These are phyloP conservation scores for Rhizophagus clarus DNA, from an alignment of 192 early-diverging fungal species.

Conservation along the genomic window DNA sequence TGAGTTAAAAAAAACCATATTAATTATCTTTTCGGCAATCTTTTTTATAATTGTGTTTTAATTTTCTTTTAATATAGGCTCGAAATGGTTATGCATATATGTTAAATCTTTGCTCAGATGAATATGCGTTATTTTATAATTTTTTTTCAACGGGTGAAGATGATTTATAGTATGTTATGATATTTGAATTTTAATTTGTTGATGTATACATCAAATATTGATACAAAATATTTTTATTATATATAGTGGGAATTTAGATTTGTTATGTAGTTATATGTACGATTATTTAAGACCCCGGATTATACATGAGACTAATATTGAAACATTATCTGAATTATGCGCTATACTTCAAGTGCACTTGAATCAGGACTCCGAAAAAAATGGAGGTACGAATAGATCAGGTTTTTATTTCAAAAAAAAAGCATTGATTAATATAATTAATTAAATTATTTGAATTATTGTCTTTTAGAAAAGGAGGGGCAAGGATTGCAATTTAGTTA, in stretches of 20 bases:
- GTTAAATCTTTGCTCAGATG: conserved; percentile 81
- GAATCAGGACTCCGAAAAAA: conserved; percentile 45
- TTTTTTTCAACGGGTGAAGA: conserved; percentile 79
- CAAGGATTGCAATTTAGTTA: conserved; percentile 62
- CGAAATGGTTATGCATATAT: conserved; percentile 83
- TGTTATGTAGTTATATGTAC: conserved; percentile 72
- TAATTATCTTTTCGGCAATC: too few species aligned
- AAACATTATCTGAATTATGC: conserved; percentile 81
- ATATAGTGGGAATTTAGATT: conserved; percentile 73
- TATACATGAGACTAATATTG: conserved; percentile 82
- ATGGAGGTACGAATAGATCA: not conserved
- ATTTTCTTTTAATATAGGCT: conserved; percentile 46
- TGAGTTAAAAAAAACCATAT: conserved; percentile 46
- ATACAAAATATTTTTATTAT: not conserved
- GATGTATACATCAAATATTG: not conserved
- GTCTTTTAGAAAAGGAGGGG: conserved; percentile 44
- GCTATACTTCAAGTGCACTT: conserved; percentile 66
- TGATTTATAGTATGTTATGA: conserved; percentile 65
- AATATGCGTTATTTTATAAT: conserved; percentile 75
- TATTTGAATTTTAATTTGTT: not conserved
- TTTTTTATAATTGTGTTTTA: not conserved
- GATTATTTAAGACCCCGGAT: conserved; percentile 87
- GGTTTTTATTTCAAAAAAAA: conserved; percentile 37
- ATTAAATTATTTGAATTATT: not conserved
- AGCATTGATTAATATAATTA: conserved; percentile 25